Conservation (phyloP, 2,329 filamentous ascomycete species). For the Penicillium sp. region DNA sequence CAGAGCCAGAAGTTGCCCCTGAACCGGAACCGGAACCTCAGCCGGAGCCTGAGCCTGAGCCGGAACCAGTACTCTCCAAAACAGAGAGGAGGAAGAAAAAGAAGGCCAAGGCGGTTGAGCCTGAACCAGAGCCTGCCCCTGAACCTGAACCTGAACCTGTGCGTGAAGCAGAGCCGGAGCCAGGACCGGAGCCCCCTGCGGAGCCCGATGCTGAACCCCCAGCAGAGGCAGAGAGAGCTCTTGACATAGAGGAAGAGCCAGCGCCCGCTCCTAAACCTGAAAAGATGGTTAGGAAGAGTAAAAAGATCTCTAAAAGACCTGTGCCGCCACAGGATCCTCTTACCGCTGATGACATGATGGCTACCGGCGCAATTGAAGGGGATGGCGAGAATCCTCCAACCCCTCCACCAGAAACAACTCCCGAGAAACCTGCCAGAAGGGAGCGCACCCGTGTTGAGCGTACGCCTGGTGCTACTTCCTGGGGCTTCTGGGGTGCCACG, state of each 20-base stretch:
- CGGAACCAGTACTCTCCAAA: constrained; percentile 31
- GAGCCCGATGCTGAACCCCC: constrained; percentile 25
- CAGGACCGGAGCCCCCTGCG: constrained; percentile 21
- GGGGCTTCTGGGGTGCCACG: constrained; percentile 74
- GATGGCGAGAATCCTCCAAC: constrained; percentile 49
- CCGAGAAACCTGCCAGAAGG: constrained; percentile 67
- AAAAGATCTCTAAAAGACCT: constrained; percentile 31
- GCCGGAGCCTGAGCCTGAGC: constrained; percentile 29
- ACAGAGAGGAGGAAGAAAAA: constrained; percentile 38
- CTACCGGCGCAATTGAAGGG: constrained; percentile 26
- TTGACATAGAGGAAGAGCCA: constrained; percentile 33
- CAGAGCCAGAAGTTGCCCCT: neutral
- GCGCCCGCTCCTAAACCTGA: constrained; percentile 29
- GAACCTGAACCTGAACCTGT: constrained; percentile 25
- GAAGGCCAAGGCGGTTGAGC: constrained; percentile 31
- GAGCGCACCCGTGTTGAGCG: constrained; percentile 79
- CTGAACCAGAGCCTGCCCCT: constrained; percentile 39
- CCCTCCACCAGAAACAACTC: constrained; percentile 59
- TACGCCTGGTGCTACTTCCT: constrained; percentile 67
- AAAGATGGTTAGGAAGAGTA: constrained; percentile 41
- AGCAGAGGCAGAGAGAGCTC: constrained; percentile 20
- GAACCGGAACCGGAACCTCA: constrained; percentile 25
- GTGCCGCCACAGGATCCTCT: constrained; percentile 52
- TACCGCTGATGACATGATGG: constrained; percentile 50
- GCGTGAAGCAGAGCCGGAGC: constrained; percentile 36